Percentiles rank a stretch among this genome's conserved stretches.
phyloP scores from a whole-genome alignment of 306 rosid genomes.

The Sechiopsis laciniata region DNA sequence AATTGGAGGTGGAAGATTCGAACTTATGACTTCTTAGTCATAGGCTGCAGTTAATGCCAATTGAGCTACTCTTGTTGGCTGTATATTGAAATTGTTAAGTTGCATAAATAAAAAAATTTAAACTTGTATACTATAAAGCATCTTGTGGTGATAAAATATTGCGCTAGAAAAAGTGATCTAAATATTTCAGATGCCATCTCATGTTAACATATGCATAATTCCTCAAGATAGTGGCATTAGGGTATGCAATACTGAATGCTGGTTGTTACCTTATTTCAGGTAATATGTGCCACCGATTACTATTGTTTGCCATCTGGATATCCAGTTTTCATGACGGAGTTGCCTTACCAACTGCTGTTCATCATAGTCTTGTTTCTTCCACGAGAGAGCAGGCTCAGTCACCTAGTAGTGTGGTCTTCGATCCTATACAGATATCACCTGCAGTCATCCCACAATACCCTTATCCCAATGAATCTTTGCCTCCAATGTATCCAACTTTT shows the following conservation, averaged over 20 bases:
- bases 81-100: no score
- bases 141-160: no score
- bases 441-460: constrained; percentile 78
- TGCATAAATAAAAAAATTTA: no score
- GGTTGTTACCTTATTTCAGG: constrained; percentile 49
- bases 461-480: constrained; percentile 48
- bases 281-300: constrained; percentile 51
- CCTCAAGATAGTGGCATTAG: neutral
- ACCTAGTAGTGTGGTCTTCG: constrained; percentile 63
- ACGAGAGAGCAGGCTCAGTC: constrained; percentile 51
- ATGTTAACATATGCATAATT: neutral
- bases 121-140: no score
- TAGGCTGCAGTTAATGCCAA: no score
- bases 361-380: constrained; percentile 34
- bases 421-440: constrained; percentile 92
- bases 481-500: constrained; percentile 89
- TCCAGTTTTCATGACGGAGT: constrained; percentile 51
- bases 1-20: no score
- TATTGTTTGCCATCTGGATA: constrained; percentile 61
- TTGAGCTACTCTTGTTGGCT: no score
- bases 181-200: constrained; percentile 10
- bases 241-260: constrained; percentile 17
- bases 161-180: neutral
- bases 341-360: constrained; percentile 41
- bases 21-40: no score